A percentile compares a stretch with the other conserved stretches of the same genome.
Conservation (phyloP, 805 yeast species). For the Kodamaea kakaduensis region DNA sequence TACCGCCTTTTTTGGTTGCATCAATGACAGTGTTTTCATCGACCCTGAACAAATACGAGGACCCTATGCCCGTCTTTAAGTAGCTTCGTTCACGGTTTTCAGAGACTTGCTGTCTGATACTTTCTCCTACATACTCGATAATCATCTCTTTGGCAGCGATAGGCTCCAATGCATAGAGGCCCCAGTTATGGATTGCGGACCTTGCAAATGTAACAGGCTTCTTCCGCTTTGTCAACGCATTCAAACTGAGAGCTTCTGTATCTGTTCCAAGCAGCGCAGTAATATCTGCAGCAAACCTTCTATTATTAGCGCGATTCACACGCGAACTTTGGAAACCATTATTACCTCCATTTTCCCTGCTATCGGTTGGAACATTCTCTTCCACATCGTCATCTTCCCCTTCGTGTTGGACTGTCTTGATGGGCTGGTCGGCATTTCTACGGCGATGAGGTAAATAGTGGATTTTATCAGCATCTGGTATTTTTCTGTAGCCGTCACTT, state of each 20-base stretch:
- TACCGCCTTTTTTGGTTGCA: slow-evolving; percentile 96
- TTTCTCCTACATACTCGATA: slow-evolving; percentile 95
- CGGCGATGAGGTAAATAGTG: slow-evolving; percentile 82
- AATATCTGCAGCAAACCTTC: slow-evolving; percentile 86
- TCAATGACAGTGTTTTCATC: slow-evolving; percentile 95
- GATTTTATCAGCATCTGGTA: slow-evolving; percentile 67
- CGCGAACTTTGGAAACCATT: slow-evolving; percentile 62
- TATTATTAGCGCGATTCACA: slow-evolving; percentile 78
- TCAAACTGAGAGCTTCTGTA: slow-evolving; percentile 75
- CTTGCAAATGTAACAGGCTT: slow-evolving; percentile 96
- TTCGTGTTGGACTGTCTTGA: slow-evolving; percentile 67
- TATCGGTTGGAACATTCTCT: slow-evolving; percentile 15
- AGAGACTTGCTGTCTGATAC: slow-evolving; percentile 89
- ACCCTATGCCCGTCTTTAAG: slow-evolving; percentile 88
- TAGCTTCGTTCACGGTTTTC: slow-evolving; percentile 87
- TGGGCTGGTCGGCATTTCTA: slow-evolving; percentile 54
- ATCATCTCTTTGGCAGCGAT: slow-evolving; percentile 97
- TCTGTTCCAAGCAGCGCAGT: slow-evolving; percentile 81
- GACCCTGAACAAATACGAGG: slow-evolving; percentile 85
- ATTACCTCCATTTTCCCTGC: slow-evolving; percentile 12
- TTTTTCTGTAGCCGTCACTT: slow-evolving; percentile 69
- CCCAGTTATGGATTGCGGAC: slow-evolving; percentile 98
- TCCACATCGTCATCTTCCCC: slow-evolving; percentile 39
- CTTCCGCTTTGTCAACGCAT: slow-evolving; percentile 82
- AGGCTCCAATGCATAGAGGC: slow-evolving; percentile 90